Percentiles rank a stretch among this genome's conserved stretches.
These are phyloP conservation scores for Chenopodium album DNA, from an alignment of 148 eudicot genomes.

Conservation along the genomic window DNA sequence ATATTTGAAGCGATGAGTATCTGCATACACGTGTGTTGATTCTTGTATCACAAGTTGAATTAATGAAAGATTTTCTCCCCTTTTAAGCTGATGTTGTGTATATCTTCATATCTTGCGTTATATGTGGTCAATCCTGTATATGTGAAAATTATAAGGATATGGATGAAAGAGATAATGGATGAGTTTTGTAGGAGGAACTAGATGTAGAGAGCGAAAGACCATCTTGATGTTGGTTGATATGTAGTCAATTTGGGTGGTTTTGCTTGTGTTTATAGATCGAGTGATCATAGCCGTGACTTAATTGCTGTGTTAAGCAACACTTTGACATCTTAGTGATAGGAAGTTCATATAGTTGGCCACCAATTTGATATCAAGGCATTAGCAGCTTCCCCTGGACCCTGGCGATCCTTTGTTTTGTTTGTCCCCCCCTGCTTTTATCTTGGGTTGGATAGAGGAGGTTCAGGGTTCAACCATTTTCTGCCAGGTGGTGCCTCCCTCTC, in stretches of 20 bases:
- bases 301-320: not conserved
- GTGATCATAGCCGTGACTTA: not conserved
- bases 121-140: not conserved
- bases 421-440: not conserved
- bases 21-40: not conserved
- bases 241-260: not conserved
- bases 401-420: not conserved
- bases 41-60: not conserved
- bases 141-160: not conserved
- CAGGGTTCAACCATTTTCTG: not conserved
- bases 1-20: not conserved
- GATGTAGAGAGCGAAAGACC: not conserved
- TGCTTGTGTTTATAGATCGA: not conserved
- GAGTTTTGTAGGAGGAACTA: not conserved
- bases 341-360: not conserved
- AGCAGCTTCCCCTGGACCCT: not conserved
- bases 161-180: not conserved
- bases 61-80: not conserved
- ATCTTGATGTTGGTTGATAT: not conserved
- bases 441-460: not conserved
- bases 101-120: not conserved
- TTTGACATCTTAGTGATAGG: not conserved
- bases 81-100: not conserved
- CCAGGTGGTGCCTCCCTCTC: not conserved
- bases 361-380: not conserved